Percentiles rank a stretch among this genome's conserved stretches.
These are phyloP conservation scores for Aeminium ludgeri DNA, from an alignment of 495 filamentous ascomycete genomes.

Conservation along the genomic window DNA sequence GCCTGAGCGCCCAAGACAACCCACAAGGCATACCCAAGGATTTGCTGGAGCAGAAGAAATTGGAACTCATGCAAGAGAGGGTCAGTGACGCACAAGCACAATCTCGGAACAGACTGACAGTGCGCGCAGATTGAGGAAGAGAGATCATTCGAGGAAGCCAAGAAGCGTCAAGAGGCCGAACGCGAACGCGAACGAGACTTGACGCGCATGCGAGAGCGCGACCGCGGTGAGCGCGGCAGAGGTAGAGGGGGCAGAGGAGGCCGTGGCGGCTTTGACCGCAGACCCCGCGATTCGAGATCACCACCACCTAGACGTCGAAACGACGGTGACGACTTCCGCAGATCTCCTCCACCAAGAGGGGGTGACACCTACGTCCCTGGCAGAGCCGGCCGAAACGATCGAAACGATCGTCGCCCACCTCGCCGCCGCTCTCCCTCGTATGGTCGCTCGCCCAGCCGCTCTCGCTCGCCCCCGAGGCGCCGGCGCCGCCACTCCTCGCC, in stretches of 20 bases:
- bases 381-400: conserved; percentile 9
- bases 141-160: conserved; percentile 59
- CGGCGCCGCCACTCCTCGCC: conserved; percentile 10
- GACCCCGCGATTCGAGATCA: conserved; percentile 26
- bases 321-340: conserved; percentile 36
- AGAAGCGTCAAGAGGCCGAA: conserved; percentile 52
- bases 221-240: conserved; percentile 51
- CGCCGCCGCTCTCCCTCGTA: conserved; percentile 9
- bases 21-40: conserved; percentile 87
- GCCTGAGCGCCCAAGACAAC: conserved; percentile 76
- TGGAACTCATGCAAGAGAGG: conserved; percentile 85
- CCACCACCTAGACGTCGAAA: conserved; percentile 40
- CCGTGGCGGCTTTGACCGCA: conserved; percentile 16
- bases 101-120: background rate
- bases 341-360: conserved; percentile 34
- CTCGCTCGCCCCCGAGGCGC: conserved; percentile 16
- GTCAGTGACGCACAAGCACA: conserved; percentile 27
- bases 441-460: conserved; percentile 7
- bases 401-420: conserved; percentile 6
- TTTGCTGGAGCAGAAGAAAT: conserved; percentile 86
- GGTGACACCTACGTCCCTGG: conserved; percentile 42
- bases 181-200: conserved; percentile 39
- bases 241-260: conserved; percentile 29
- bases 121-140: conserved; percentile 56
- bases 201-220: conserved; percentile 50